Conservation (phyloP, 2,329 filamentous ascomycete genomes). For the Lachnum nothofagi region DNA sequence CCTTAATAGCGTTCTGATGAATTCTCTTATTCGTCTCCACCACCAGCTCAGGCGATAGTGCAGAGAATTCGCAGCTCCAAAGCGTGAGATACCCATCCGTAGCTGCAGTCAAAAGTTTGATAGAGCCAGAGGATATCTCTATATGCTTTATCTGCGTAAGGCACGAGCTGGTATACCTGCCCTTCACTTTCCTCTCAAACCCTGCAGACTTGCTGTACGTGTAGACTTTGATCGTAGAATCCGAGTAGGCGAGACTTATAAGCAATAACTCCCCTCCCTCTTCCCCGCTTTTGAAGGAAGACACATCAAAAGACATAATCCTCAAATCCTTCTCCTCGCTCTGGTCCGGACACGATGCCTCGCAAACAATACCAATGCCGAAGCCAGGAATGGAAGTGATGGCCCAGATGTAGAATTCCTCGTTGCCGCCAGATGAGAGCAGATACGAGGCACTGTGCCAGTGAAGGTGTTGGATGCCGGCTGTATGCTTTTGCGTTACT, state of each 20-base stretch:
- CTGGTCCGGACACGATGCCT: constrained; percentile 49
- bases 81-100: constrained; percentile 74
- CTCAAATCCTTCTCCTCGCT: constrained; percentile 61
- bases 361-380: constrained; percentile 52
- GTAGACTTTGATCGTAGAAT: constrained; percentile 68
- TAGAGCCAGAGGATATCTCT: constrained; percentile 37
- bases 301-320: constrained; percentile 72
- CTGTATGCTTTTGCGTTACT: constrained; percentile 70
- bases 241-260: constrained; percentile 73
- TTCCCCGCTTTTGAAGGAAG: too few species aligned
- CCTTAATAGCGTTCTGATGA: constrained; percentile 80
- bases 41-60: not conserved
- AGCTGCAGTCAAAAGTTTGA: constrained; percentile 60
- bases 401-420: constrained; percentile 86
- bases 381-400: constrained; percentile 45
- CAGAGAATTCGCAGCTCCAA: constrained; percentile 40
- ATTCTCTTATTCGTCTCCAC: constrained; percentile 40
- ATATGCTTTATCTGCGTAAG: constrained; percentile 57
- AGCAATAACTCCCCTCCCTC: constrained; percentile 41
- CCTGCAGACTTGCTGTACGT: constrained; percentile 36
- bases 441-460: constrained; percentile 66
- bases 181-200: constrained; percentile 49
- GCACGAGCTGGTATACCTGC: constrained; percentile 66
- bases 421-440: constrained; percentile 79
- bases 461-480: constrained; percentile 66